Percentiles rank a stretch among this genome's conserved stretches.
These are phyloP conservation scores for Syzygium grande DNA, from an alignment of 345 rosid species.

Conservation along the genomic window DNA sequence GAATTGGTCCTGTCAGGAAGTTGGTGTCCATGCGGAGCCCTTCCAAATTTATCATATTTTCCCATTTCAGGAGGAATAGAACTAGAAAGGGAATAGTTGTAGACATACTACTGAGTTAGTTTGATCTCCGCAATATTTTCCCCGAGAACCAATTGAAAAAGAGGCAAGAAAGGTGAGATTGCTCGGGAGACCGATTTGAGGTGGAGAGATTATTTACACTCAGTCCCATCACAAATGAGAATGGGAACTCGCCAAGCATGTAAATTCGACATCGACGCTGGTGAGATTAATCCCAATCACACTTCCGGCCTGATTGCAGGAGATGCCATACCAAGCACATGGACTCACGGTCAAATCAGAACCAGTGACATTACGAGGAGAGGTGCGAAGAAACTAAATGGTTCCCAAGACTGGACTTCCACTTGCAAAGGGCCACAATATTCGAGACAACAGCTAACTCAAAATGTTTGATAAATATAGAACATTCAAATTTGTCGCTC, in stretches of 20 bases:
- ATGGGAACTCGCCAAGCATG: conserved; percentile 7
- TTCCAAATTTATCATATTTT: conserved; percentile 2
- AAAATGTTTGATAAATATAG: too few species aligned
- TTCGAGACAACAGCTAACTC: too few species aligned
- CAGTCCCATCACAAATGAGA: conserved; percentile 14
- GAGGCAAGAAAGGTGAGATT: conserved; percentile 11
- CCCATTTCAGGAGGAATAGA: conserved; percentile 17
- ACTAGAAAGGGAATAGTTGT: background rate
- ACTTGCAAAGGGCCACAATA: conserved; percentile 5
- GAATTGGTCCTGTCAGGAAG: conserved; percentile 10
- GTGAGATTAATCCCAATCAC: conserved; percentile 9
- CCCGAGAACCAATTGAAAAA: conserved; percentile 4
- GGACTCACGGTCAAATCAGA: background rate
- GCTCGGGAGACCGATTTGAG: conserved; percentile 1
- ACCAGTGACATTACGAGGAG: background rate
- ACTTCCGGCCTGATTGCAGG: conserved; percentile 3
- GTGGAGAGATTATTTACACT: background rate
- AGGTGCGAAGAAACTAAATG: background rate
- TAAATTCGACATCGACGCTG: background rate
- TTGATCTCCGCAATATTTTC: background rate
- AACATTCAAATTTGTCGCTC: too few species aligned
- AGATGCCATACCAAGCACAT: conserved; percentile 14
- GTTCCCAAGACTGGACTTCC: conserved; percentile 5
- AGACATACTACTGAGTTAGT: background rate
- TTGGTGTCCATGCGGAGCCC: background rate